Evolutionary conservation across 1,139 yeast genomes (phyloP), one percentile per base, ranked within the genome.

Genomic region (Sugiyamaella japonica): DNA sequence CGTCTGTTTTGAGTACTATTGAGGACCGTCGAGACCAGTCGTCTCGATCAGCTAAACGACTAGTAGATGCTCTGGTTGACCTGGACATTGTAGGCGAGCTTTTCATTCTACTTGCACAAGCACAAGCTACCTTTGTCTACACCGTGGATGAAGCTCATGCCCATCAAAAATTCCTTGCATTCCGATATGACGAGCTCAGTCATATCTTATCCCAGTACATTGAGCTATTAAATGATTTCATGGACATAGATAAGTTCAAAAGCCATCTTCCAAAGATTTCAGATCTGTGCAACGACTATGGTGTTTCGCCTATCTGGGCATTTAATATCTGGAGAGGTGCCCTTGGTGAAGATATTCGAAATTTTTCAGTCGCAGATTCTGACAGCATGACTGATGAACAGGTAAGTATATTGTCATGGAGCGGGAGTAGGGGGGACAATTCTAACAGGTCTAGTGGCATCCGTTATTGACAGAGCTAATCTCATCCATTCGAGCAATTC

Each of bases 301-400:
- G 78, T 2, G 77, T 90, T 2, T 77, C 83, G 2, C 75, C 84
- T 0, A 77, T 79, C 36, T 86, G 93, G 89, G 85, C 85, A 0
- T 89, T 86, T 70, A 89, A 86, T 58, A 66, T 89, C 1, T 89
- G 96, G 96, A 78, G 97, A 64, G 75, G 77, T 23, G 67, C 68
- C 45, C 67, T 79, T 47, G 65, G 71, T 7, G 66, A 68, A 9
- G 67, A 66, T n/a, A 59, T 73, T 25, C 61, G 71, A 40, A 63
- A 63, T 40, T 61, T 57, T 28, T 29, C 41, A 12, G 3, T 17
- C 2, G 28, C 15, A n/a, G 41, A 38, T 38, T 37, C 41, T 17
- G 59, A 52, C 23, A 13, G 15, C 5, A 23, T 38, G 16, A 53
- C 46, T 25, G 54, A 57, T 8, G 47, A 50, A 16, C 55, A 47